phyloP scores from a whole-genome alignment of 1,139 yeast species.

The Saccharomyces hybrid region DNA sequence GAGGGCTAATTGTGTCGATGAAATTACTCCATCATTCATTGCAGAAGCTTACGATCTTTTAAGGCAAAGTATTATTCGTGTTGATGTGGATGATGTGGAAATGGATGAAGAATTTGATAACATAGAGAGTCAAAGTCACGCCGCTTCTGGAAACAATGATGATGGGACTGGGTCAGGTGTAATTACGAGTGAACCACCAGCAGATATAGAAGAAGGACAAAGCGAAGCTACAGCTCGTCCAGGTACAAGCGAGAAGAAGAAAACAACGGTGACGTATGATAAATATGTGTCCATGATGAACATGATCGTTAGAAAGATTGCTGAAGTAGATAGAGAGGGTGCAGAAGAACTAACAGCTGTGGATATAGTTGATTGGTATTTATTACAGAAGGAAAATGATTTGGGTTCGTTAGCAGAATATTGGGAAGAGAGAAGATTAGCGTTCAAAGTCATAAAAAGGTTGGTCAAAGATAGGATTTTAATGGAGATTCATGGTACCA shows the following conservation, averaged over 20 bases:
- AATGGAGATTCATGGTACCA: conserved; percentile 67
- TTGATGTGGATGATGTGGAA: conserved; percentile 89
- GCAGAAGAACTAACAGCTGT: conserved; percentile 65
- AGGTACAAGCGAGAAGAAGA: conserved; percentile 21
- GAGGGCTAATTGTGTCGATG: conserved; percentile 89
- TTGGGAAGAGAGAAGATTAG: conserved; percentile 61
- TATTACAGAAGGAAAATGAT: conserved; percentile 65
- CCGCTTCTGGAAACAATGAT: conserved; percentile 14
- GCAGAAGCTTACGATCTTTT: conserved; percentile 88
- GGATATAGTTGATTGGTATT: conserved; percentile 71
- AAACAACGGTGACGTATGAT: conserved; percentile 67
- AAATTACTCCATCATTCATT: conserved; percentile 77
- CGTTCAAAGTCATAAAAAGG: conserved; percentile 72
- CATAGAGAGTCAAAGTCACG: conserved; percentile 24
- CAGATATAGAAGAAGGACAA: background rate
- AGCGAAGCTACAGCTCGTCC: conserved; percentile 4
- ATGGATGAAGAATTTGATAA: conserved; percentile 56
- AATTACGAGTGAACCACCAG: background rate
- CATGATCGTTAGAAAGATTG: conserved; percentile 61
- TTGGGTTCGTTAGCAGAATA: conserved; percentile 64
- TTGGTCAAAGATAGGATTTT: conserved; percentile 80
- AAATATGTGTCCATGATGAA: conserved; percentile 82
- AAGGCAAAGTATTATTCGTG: conserved; percentile 87
- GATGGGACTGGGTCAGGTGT: background rate
- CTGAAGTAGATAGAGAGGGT: conserved; percentile 40